phyloP scores from a whole-genome alignment of 2,329 filamentous ascomycete species.

The Trichoderma atrobrunneum region DNA sequence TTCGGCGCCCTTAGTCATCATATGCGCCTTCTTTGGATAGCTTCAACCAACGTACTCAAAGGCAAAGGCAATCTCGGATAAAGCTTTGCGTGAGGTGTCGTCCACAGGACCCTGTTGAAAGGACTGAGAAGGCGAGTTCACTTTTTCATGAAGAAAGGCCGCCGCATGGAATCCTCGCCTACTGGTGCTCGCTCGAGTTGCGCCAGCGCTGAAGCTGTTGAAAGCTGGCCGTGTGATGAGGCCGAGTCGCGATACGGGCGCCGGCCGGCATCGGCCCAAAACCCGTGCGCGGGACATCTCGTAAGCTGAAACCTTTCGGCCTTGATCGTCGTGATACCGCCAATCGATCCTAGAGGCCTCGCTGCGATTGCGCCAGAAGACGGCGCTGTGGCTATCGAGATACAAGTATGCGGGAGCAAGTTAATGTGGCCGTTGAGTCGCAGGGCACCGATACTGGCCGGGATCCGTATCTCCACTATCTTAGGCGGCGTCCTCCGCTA shows the following conservation, averaged over 20 bases:
- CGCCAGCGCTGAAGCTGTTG: not conserved
- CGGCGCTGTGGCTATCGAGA: not conserved
- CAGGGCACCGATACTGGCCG: conserved; percentile 8
- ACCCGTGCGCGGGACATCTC: not conserved
- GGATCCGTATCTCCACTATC: conserved; percentile 13
- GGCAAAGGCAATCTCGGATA: conserved; percentile 38
- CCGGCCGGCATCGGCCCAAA: conserved; percentile 12
- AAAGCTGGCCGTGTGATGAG: not conserved
- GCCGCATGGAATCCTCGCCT: conserved; percentile 1
- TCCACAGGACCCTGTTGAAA: not conserved
- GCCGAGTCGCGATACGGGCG: not conserved
- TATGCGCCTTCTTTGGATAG: not conserved
- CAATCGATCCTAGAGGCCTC: not conserved
- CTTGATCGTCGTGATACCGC: not conserved
- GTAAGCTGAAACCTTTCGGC: not conserved
- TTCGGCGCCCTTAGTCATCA: not conserved
- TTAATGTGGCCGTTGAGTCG: not conserved
- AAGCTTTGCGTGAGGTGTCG: conserved; percentile 25
- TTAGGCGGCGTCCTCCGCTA: not conserved
- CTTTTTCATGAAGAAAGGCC: not conserved
- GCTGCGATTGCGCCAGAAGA: not conserved
- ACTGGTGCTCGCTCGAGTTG: not conserved
- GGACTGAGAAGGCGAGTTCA: not conserved
- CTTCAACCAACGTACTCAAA: conserved; percentile 33
- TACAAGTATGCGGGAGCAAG: not conserved